phyloP scores from a whole-genome alignment of 495 filamentous ascomycete genomes.

The Aspergillus mulundensis region DNA sequence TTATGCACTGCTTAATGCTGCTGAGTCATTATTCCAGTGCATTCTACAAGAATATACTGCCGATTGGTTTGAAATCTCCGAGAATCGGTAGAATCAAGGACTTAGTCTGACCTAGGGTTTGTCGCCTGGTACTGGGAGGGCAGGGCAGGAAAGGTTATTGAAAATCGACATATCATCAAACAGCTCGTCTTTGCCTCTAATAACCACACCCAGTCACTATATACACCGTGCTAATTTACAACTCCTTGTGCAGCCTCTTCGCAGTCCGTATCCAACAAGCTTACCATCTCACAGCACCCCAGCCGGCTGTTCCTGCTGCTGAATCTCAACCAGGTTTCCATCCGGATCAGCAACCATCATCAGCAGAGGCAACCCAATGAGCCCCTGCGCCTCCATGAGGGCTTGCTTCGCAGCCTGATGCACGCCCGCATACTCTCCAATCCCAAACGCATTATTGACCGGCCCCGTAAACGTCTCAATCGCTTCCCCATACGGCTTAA shows the following conservation, averaged over 20 bases:
- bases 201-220: neutral
- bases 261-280: too few species aligned
- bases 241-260: neutral
- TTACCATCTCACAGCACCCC: neutral
- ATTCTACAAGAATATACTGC: neutral
- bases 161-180: neutral
- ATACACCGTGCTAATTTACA: neutral
- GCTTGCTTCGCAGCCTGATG: constrained; percentile 7
- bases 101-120: too few species aligned
- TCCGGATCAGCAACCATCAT: constrained; percentile 5
- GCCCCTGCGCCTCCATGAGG: constrained; percentile 2
- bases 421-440: constrained; percentile 7
- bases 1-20: neutral
- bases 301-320: constrained; percentile 4
- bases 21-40: neutral
- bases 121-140: constrained; percentile 23
- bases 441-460: constrained; percentile 6
- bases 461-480: neutral
- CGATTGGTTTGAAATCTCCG: neutral
- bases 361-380: constrained; percentile 1
- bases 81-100: neutral
- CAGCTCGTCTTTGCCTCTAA: too few species aligned
- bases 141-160: constrained; percentile 3
- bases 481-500: constrained; percentile 2
- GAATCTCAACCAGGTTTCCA: constrained; percentile 10